Base-by-base conservation (phyloP, 805 yeast species). In the Wickerhamomyces tratensis region DNA sequence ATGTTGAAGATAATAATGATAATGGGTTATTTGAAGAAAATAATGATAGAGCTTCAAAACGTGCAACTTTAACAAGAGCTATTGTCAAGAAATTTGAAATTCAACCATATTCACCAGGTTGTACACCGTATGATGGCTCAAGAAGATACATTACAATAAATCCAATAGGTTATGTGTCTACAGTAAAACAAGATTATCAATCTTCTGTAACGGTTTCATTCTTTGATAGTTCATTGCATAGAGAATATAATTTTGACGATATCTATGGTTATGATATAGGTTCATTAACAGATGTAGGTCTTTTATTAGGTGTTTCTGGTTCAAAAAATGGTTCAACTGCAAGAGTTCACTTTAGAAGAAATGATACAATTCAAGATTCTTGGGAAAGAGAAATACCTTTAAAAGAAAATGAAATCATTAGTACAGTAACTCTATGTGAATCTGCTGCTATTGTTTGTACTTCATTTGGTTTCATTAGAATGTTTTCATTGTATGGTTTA, bases 201-300 rank as follows among this genome's bases (percentile, higher is more conserved):
- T 75, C 79, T 45, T 79, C 89, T 35, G 69, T 91, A n/a, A 89
- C 96, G 0, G 86, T 89, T 2, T 76, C 86, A 12, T 91, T 93
- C 55, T 87, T 86, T 54, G 97, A 91, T 57, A 69, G 82, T 41
- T 77, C 86, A 0, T 54, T 71, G 11, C 82, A 81, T 55, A 76
- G 79, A 44, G 96, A 87, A 52, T 86, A 86, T 53, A 91, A 87
- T 61, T 89, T 91, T 63, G 81, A 79, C 39, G 98, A 91, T 61
- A 60, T 75, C 38, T 69, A 72, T 46, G 72, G 75, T 12, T 86
- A 71, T 60, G 95, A 87, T 57, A 61, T 86, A 41, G 91, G 95
- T 27, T 76, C 84, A 1, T 68, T 91, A 53, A 80, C 81, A 41
- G 73, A 71, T 14, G 69, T 68, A 2, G 96, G 93, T 2, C 61